phyloP scores from a whole-genome alignment of 2,329 filamentous ascomycete genomes.

The Diplocarpon rosae region DNA sequence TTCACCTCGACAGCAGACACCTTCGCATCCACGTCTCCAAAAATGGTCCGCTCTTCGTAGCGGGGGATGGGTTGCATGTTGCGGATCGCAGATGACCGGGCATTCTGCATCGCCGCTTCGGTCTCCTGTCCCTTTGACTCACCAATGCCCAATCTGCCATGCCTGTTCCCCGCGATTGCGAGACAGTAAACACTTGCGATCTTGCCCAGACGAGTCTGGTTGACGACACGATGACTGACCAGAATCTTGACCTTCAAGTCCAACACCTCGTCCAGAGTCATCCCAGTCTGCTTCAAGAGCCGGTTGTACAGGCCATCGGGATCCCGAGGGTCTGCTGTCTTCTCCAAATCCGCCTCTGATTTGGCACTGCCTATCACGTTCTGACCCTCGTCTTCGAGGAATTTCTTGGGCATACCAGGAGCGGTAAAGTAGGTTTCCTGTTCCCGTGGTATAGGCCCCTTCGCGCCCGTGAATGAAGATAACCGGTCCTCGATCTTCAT shows the following conservation, averaged over 20 bases:
- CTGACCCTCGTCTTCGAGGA: slow-evolving; percentile 8
- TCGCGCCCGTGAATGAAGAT: slow-evolving; percentile 16
- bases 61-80: slow-evolving; percentile 89
- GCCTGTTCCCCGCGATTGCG: slow-evolving; percentile 74
- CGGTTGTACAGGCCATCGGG: slow-evolving; percentile 25
- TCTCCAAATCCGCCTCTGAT: slow-evolving; percentile 9
- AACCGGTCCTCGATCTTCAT: slow-evolving; percentile 18
- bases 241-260: slow-evolving; percentile 58
- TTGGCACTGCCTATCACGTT: background rate
- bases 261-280: slow-evolving; percentile 41
- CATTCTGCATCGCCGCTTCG: slow-evolving; percentile 57
- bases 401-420: slow-evolving; percentile 20
- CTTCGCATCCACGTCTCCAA: slow-evolving; percentile 72
- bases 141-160: slow-evolving; percentile 79
- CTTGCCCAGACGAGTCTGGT: slow-evolving; percentile 96
- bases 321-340: slow-evolving; percentile 23
- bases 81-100: slow-evolving; percentile 69
- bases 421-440: slow-evolving; percentile 13
- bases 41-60: slow-evolving; percentile 90
- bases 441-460: slow-evolving; percentile 15
- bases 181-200: slow-evolving; percentile 66
- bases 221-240: slow-evolving; percentile 63
- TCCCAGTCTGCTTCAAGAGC: slow-evolving; percentile 39
- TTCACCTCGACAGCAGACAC: slow-evolving; percentile 78
- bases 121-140: slow-evolving; percentile 78